Evolutionary conservation across 2,329 filamentous ascomycete genomes (phyloP).

Genomic region (Penicillium frequentans): DNA sequence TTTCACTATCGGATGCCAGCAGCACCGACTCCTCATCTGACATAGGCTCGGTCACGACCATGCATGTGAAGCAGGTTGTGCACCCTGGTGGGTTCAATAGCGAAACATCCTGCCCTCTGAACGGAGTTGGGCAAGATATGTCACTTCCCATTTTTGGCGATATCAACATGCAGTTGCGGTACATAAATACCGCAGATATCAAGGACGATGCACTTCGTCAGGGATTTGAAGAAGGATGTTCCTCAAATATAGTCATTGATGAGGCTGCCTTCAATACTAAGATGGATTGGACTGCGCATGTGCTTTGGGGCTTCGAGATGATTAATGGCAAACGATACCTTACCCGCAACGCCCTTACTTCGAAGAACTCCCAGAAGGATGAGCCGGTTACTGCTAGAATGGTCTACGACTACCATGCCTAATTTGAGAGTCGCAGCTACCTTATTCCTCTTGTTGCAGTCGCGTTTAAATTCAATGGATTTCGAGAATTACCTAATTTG

Average conservation of each 20-base stretch:
- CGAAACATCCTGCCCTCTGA: constrained; percentile 11
- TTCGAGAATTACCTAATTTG: too few species aligned
- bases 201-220: constrained; percentile 7
- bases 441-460: too few species aligned
- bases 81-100: constrained; percentile 18
- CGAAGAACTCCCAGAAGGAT: constrained; percentile 1
- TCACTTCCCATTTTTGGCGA: constrained; percentile 20
- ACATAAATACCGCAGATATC: constrained; percentile 1
- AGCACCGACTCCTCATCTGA: background rate
- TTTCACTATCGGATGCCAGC: background rate
- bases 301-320: constrained; percentile 20
- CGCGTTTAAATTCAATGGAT: background rate
- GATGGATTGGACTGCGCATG: constrained; percentile 18
- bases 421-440: background rate
- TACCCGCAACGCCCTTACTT: constrained; percentile 12
- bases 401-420: constrained; percentile 7
- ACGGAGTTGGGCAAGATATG: constrained; percentile 7
- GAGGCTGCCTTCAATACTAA: constrained; percentile 9
- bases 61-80: constrained; percentile 15
- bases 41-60: background rate
- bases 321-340: constrained; percentile 12
- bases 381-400: constrained; percentile 1
- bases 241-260: constrained; percentile 9
- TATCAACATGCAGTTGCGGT: constrained; percentile 11
- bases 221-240: background rate